Percentiles rank a stretch among this genome's conserved stretches.
Evolutionary conservation across 177 flowering plant genomes (phyloP).

Genomic region (Viscum album): DNA sequence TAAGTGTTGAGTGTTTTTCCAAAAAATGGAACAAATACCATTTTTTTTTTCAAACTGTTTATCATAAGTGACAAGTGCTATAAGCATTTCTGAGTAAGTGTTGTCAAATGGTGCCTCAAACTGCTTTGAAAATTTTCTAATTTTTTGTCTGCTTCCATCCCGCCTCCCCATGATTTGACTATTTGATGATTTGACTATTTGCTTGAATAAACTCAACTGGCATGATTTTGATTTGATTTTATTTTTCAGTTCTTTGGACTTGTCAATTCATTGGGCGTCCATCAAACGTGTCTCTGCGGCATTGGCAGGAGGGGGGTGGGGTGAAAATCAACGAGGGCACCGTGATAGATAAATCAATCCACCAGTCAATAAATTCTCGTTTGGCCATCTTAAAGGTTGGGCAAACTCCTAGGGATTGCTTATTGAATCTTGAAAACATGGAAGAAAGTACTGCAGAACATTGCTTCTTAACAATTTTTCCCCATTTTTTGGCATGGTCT

Average conservation of each 20-base stretch:
- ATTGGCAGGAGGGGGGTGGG: slow-evolving; percentile 94
- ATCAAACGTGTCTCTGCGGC: slow-evolving; percentile 65
- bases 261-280: slow-evolving; percentile 84
- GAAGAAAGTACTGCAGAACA: not conserved
- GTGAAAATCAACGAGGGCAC: slow-evolving; percentile 62
- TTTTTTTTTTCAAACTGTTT: too few species aligned
- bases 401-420: not conserved
- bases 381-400: slow-evolving; percentile 77
- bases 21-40: too few species aligned
- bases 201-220: too few species aligned
- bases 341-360: slow-evolving; percentile 71
- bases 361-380: slow-evolving; percentile 59
- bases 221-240: not conserved
- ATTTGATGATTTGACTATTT: too few species aligned
- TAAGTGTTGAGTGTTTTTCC: too few species aligned
- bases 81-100: too few species aligned
- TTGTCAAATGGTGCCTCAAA: too few species aligned
- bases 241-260: slow-evolving; percentile 71
- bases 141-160: too few species aligned
- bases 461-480: not conserved
- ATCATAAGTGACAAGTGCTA: too few species aligned
- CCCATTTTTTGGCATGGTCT: too few species aligned
- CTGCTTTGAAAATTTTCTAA: too few species aligned
- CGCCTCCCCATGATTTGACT: too few species aligned
- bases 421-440: not conserved